These are phyloP conservation scores for Fusarium foetens DNA, from an alignment of 2,329 filamentous ascomycete genomes.

Conservation along the genomic window DNA sequence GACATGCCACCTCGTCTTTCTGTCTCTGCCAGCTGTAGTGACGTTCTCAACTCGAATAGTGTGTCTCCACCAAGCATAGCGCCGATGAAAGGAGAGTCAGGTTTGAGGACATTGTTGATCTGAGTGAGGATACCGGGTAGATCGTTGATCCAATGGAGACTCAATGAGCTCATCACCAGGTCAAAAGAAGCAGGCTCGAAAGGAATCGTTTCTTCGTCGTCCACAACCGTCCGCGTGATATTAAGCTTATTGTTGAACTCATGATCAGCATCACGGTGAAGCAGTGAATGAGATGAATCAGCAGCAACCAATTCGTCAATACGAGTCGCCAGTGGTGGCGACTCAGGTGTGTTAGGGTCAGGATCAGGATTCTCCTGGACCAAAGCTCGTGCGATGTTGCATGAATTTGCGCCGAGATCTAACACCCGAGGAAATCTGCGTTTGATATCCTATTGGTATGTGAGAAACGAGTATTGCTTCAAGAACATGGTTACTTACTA, in stretches of 20 bases:
- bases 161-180: constrained; percentile 87
- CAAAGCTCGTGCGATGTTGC: constrained; percentile 88
- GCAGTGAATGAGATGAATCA: constrained; percentile 80
- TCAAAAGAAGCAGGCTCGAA: constrained; percentile 84
- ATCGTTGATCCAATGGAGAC: constrained; percentile 98
- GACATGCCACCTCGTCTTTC: constrained; percentile 92
- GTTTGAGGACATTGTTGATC: constrained; percentile 87
- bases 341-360: constrained; percentile 63
- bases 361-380: constrained; percentile 75
- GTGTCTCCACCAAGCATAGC: constrained; percentile 98
- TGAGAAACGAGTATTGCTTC: constrained; percentile 19
- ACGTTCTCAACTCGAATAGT: constrained; percentile 91
- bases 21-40: constrained; percentile 89
- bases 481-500: constrained; percentile 62
- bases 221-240: constrained; percentile 79
- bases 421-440: constrained; percentile 85
- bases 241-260: constrained; percentile 79
- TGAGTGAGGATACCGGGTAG: constrained; percentile 85
- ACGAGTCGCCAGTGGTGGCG: constrained; percentile 74
- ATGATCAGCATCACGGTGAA: constrained; percentile 81
- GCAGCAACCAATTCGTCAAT: constrained; percentile 81
- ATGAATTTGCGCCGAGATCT: constrained; percentile 94
- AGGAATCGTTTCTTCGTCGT: constrained; percentile 78
- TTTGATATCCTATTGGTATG: constrained; percentile 81
- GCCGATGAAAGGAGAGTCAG: constrained; percentile 90